These are phyloP conservation scores for Backusella tuberculispora DNA, from an alignment of 192 early-diverging fungal genomes.

Conservation along the genomic window DNA sequence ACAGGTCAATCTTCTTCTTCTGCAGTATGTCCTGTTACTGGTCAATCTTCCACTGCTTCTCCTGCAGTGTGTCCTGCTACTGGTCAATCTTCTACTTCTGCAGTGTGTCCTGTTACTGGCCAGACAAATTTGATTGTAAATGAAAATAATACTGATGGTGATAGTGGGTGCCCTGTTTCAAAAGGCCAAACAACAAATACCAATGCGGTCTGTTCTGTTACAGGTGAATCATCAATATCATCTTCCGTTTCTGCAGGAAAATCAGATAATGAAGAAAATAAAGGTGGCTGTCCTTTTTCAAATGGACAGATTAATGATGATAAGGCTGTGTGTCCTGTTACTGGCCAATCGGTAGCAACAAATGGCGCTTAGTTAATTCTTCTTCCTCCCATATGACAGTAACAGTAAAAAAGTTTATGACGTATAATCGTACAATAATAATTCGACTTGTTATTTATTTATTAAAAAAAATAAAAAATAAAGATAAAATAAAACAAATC, in stretches of 20 bases:
- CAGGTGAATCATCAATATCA: not conserved
- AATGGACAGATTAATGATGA: not conserved
- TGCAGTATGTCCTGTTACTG: constrained; percentile 22
- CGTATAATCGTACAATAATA: not conserved
- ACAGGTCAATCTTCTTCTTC: not conserved
- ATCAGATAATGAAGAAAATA: constrained; percentile 7
- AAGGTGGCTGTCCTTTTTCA: constrained; percentile 1
- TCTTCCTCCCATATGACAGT: not conserved
- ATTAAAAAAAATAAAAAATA: not conserved
- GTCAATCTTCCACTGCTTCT: not conserved
- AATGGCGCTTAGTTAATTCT: not conserved
- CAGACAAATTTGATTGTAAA: not conserved
- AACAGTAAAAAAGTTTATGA: not conserved
- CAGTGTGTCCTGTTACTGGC: constrained; percentile 24
- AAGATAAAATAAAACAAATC: not conserved
- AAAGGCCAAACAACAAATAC: not conserved
- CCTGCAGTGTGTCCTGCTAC: not conserved
- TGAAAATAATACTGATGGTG: not conserved
- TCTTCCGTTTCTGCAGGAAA: not conserved
- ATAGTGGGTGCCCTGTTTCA: not conserved
- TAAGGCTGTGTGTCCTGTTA: not conserved
- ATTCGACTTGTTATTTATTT: not conserved
- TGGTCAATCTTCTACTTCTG: not conserved
- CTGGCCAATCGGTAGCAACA: constrained; percentile 3
- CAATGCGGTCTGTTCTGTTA: not conserved